These are phyloP conservation scores for Saturnispora quitensis DNA, from an alignment of 805 yeast species.

Conservation along the genomic window DNA sequence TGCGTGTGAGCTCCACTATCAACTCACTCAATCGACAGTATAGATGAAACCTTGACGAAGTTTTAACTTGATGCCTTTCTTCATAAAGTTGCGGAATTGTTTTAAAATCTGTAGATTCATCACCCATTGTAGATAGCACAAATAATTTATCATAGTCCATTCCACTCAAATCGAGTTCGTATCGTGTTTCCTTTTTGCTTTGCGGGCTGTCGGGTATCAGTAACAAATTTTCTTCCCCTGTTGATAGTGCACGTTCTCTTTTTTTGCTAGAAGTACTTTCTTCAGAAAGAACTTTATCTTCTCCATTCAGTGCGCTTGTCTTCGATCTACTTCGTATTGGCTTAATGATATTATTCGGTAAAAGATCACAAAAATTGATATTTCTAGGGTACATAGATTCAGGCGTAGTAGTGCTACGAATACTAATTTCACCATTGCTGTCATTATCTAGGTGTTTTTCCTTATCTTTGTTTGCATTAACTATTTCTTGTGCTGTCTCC, in stretches of 20 bases:
- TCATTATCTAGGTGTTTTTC: not conserved
- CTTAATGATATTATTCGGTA: not conserved
- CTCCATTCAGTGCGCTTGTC: not conserved
- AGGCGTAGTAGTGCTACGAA: not conserved
- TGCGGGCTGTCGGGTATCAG: not conserved
- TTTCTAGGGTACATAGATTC: not conserved
- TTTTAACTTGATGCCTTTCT: not conserved
- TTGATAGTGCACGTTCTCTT: not conserved
- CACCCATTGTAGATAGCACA: not conserved
- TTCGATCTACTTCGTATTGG: not conserved
- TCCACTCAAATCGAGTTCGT: not conserved
- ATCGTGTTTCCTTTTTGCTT: not conserved
- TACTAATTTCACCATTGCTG: not conserved
- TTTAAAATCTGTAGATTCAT: not conserved
- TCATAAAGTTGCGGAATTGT: not conserved
- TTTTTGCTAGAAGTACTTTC: not conserved
- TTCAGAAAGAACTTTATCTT: not conserved
- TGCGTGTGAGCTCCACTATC: not conserved
- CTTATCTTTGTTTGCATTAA: not conserved
- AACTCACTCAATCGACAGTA: slow-evolving; percentile 3
- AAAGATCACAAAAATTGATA: not conserved
- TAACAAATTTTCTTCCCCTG: not conserved
- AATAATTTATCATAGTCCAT: not conserved
- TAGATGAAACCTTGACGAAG: not conserved
- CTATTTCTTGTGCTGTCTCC: not conserved